These are phyloP conservation scores for Arthrobotrys sphaeroides DNA, from an alignment of 2,329 filamentous ascomycete genomes.

Conservation along the genomic window DNA sequence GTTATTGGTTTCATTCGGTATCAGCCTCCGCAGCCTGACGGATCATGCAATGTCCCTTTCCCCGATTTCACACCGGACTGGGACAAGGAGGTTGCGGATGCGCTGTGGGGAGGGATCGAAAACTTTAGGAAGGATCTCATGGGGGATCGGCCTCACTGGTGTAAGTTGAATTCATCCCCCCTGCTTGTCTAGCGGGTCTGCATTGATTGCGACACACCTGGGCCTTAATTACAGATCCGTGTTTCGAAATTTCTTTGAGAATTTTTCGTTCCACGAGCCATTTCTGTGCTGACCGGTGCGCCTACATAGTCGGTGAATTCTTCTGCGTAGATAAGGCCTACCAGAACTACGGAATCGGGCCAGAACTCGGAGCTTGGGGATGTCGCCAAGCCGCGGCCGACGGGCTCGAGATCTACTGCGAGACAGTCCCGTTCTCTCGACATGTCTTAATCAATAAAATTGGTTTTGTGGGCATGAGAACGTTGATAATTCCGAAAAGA, in stretches of 20 bases:
- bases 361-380: neutral
- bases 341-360: neutral
- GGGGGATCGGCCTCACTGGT: slow-evolving; percentile 20
- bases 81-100: slow-evolving; percentile 13
- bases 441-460: neutral
- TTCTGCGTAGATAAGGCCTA: neutral
- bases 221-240: neutral
- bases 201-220: neutral
- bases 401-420: neutral
- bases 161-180: slow-evolving; percentile 9
- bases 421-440: slow-evolving; percentile 1
- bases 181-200: too few species aligned
- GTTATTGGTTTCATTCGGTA: slow-evolving; percentile 11
- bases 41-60: slow-evolving; percentile 1
- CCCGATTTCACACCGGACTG: slow-evolving; percentile 1
- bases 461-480: neutral
- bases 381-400: neutral
- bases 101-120: slow-evolving; percentile 11
- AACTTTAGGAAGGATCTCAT: slow-evolving; percentile 4
- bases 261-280: neutral
- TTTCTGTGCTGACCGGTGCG: neutral
- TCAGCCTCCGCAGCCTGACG: slow-evolving; percentile 7
- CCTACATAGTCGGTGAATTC: neutral
- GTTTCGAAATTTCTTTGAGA: neutral
- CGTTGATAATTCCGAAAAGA: neutral